Conservation (phyloP, 306 rosid genomes). For the Mimosa bimucronata region DNA sequence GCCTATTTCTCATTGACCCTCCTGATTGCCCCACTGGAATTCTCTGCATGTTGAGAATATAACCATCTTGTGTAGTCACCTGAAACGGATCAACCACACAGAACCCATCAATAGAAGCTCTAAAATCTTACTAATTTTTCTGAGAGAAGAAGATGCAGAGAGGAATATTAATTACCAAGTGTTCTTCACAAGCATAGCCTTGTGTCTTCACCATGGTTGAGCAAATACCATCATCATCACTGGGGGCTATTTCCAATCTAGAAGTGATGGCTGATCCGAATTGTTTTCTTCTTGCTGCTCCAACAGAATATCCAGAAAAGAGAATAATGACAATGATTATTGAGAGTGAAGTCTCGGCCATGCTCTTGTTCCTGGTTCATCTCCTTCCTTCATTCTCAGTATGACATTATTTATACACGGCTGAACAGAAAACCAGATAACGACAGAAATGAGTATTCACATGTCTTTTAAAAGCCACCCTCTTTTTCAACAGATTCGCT, state of each 20-base stretch:
- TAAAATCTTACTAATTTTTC: conserved; percentile 25
- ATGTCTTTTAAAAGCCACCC: conserved; percentile 26
- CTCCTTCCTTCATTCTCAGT: conserved; percentile 13
- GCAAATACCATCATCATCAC: conserved; percentile 54
- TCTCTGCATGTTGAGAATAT: conserved; percentile 72
- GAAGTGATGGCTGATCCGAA: conserved; percentile 18
- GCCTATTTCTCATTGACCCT: conserved; percentile 36
- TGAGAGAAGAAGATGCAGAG: conserved; percentile 14
- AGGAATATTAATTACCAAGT: conserved; percentile 42
- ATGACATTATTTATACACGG: conserved; percentile 40
- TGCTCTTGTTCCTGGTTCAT: conserved; percentile 40
- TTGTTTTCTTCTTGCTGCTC: background rate
- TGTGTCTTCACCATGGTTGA: conserved; percentile 59
- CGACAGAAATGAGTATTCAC: conserved; percentile 40
- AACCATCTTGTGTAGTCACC: conserved; percentile 79
- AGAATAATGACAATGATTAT: background rate
- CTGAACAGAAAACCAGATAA: conserved; percentile 37
- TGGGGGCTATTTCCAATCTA: conserved; percentile 36
- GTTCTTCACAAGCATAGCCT: conserved; percentile 78
- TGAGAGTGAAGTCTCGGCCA: conserved; percentile 37
- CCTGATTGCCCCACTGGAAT: conserved; percentile 51
- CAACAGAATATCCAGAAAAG: conserved; percentile 21
- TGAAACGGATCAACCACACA: conserved; percentile 38
- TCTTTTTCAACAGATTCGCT: conserved; percentile 15
- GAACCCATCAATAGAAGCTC: background rate